Evolutionary conservation across 768 basidiomycete genomes (phyloP), one percentile per base, ranked within the genome.

Genomic region (Kwoniella bestiolae): DNA sequence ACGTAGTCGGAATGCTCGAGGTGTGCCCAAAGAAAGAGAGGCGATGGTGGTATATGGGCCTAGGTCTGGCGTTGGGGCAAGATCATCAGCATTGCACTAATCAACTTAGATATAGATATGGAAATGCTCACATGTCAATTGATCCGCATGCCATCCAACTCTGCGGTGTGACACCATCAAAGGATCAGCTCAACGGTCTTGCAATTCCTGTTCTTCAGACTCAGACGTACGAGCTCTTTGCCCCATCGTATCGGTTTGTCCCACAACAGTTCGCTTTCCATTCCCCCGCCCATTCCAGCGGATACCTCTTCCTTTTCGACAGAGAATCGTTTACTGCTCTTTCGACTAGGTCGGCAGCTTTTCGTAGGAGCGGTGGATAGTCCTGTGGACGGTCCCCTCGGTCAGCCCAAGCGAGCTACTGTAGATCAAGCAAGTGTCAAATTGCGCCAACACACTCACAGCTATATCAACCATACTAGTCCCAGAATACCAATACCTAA

Each of bases 61-160:
- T 14, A 82, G 79, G 65, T 82, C 79, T 81, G 52, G 26, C 1
- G 53, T 35, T 38, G 51, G 28, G 38, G 46, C 23, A 31, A 21
- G 12, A 25, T 8, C 5, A n/a, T n/a, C 21, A 21, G 16, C 18
- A 21, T 11, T 26, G 2, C 8, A 16, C 11, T 35, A 16, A 12
- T 28, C n/a, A 9, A 46, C 26, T 18, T 25, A 51, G 35, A n/a
- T 29, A 11, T 18, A 26, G 52, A 28, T 34, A 1, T 18, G 5
- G 26, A 32, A 31, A 12, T 23, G 8, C 79, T 50, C 44, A 80
- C 80, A 79, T 1, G 81, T 77, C 16, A 80, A 58, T 51, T 80
- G 78, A 67, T 82, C 81, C 1, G 81, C 79, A 52, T 82, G 81
- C 72, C 77, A 78, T 0, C 81, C 81, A 8, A 82, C 80, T 8